These are phyloP conservation scores for Hibiscus trionum DNA, from an alignment of 345 rosid genomes.

Conservation along the genomic window DNA sequence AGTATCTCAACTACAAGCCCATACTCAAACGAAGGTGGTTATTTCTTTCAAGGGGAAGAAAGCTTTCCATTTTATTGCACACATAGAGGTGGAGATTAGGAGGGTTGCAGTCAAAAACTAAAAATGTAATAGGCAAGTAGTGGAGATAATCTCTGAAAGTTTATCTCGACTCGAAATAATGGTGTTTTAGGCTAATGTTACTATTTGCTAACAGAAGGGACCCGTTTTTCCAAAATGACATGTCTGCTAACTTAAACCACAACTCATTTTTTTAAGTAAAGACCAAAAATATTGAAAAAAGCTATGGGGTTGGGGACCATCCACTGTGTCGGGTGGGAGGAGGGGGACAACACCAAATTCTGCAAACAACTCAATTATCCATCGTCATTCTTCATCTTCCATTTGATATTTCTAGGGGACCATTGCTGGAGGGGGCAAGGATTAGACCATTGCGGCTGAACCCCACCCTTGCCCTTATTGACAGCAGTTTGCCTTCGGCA, in stretches of 20 bases:
- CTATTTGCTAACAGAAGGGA: slow-evolving; percentile 5
- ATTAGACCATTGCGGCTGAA: slow-evolving; percentile 14
- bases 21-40: background rate
- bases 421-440: slow-evolving; percentile 29
- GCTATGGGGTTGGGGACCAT: slow-evolving; percentile 6
- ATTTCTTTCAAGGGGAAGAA: background rate
- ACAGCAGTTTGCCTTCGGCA: slow-evolving; percentile 6
- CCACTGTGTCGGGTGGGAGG: background rate
- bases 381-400: slow-evolving; percentile 21
- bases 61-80: background rate
- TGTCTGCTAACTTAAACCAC: background rate
- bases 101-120: background rate
- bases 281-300: background rate
- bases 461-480: slow-evolving; percentile 11
- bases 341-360: background rate
- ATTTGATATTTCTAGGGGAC: slow-evolving; percentile 27
- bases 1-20: background rate
- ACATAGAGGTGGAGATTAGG: background rate
- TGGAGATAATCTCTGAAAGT: background rate
- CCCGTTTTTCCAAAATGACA: too few species aligned
- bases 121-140: background rate
- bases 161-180: background rate
- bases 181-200: background rate
- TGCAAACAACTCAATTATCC: slow-evolving; percentile 8
- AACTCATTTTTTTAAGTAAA: background rate